Percentiles rank a stretch among this genome's conserved stretches.
Conservation (phyloP, 805 yeast species). For the Starmerella bombicola region DNA sequence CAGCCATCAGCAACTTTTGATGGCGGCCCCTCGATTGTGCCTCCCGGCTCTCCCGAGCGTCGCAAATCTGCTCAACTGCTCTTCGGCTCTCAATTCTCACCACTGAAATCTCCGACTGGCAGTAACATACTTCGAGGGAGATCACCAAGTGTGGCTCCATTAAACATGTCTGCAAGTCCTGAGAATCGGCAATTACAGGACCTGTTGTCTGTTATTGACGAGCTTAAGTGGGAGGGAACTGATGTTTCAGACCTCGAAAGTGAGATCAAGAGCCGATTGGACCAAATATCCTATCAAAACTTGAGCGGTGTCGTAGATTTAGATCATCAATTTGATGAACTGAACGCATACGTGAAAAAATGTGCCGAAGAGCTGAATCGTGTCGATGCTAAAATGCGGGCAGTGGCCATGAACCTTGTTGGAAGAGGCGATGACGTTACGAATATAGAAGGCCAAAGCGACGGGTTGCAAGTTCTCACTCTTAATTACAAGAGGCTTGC, state of each 20-base stretch:
- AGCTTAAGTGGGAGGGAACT: constrained; percentile 59
- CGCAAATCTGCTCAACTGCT: background rate
- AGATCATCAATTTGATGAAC: constrained; percentile 34
- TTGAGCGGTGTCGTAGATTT: constrained; percentile 44
- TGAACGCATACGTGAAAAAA: constrained; percentile 34
- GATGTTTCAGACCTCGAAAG: constrained; percentile 46
- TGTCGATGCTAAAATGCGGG: constrained; percentile 42
- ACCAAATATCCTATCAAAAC: constrained; percentile 48
- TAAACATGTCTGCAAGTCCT: background rate
- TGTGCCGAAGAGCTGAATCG: constrained; percentile 44
- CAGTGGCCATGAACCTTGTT: constrained; percentile 48
- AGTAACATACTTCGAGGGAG: background rate
- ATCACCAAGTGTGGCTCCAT: constrained; percentile 6
- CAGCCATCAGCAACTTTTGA: background rate
- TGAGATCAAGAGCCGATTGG: constrained; percentile 47
- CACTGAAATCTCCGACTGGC: constrained; percentile 6
- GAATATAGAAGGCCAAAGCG: constrained; percentile 58
- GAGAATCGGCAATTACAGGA: constrained; percentile 23
- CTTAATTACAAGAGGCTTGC: constrained; percentile 67
- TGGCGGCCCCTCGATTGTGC: background rate
- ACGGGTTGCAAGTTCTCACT: constrained; percentile 72
- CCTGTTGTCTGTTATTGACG: constrained; percentile 56
- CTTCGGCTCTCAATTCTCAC: background rate
- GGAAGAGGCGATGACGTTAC: constrained; percentile 56
- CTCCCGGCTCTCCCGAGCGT: background rate